Evolutionary conservation across 805 yeast species (phyloP), one percentile per base, ranked within the genome.

Genomic region (Myxozyma geophila): DNA sequence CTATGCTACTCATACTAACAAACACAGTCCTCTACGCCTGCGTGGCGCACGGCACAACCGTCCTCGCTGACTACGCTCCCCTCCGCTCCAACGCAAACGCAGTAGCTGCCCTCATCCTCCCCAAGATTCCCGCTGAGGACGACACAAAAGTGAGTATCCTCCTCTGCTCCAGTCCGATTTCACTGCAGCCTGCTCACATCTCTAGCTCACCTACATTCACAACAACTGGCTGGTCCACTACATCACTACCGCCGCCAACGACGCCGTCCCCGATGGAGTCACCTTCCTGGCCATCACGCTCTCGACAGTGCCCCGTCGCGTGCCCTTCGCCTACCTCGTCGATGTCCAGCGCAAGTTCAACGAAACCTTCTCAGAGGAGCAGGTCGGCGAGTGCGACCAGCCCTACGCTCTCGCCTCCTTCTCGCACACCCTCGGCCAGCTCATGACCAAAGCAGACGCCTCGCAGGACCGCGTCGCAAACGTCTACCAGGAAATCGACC

Each of bases 401-500:
- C 64, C 63, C 47, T 58, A 54, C 35, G 70, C 63, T 9, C 64
- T 54, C 40, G 57, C 57, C 36, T 59, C 64, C 44, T 66, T 66
- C 55, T 59, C 60, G 17, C 59, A 59, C 55, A 52, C 57, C 35
- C 63, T 66, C 41, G 63, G 67, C 23, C 60, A 55, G 53, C 58
- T 59, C 54, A 67, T 64, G 64, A 46, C 58, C 47, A 63, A 59
- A 47, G 57, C 62, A 47, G 62, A 55, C 44, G 21, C 48, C 19
- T 61, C 58, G 17, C 36, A 54, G 17, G 68, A 63, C 35, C 67
- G 73, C 37, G 68, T 54, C 33, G 40, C 35, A 10, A 61, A 68
- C 37, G 78, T 78, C 8, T 71, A 73, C 57, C 56, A 67, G 62
- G 92, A 88, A 64, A 81, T 88, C 21, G 84, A 83, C 59, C 86